Base-by-base conservation (phyloP, 2,329 filamentous ascomycete genomes). In the Alternaria gansuensis region DNA sequence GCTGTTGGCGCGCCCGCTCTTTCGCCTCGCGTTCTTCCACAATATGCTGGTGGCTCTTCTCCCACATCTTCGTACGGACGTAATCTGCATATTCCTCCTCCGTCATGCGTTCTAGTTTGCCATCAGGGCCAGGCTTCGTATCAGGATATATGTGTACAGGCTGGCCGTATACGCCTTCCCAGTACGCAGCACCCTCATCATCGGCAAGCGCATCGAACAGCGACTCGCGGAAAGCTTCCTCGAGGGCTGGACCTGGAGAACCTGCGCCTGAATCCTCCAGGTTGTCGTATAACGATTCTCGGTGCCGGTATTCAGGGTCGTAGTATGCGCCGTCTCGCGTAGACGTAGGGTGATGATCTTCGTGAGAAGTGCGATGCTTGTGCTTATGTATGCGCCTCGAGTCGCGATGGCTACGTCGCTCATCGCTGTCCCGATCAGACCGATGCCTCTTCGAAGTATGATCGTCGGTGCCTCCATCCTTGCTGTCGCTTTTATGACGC, bases 191-290 rank as follows among this genome's bases (percentile, higher is more conserved):
- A 45, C 94, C 95, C 79, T 99, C 95, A 74, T 98, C 94, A 77
- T 99, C 95, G 36, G 93, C 94, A 78, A 99, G 89, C 31, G 95
- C 95, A 77, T 99, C 95, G 79, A 98, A 98, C 5, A 99, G 88
- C 0, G 93, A 97, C 77, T 96, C 92, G 29, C 92, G 89, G 76
- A 99, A 99, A 0, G 94, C 92, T 0, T 85, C 82, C 39, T 92
- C 88, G 0, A 91, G 84, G 66, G 90, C 65, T 8, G 59, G 24
- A 11, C 36, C 55, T 14, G 67, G 77, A 74, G 45, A 74, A 59
- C 21, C 59, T 7, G 76, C 75, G 43, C 78, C 73, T 44, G 79
- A 67, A 48, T 61, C 69, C n/a, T 67, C 59, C 26, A 74, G 45
- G 8, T 64, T 65, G 45, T 75, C 70, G 57, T 66, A 72, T n/a